Base-by-base conservation (phyloP, 371 early-diverging fungal species). In the Mucor plumbeus region DNA sequence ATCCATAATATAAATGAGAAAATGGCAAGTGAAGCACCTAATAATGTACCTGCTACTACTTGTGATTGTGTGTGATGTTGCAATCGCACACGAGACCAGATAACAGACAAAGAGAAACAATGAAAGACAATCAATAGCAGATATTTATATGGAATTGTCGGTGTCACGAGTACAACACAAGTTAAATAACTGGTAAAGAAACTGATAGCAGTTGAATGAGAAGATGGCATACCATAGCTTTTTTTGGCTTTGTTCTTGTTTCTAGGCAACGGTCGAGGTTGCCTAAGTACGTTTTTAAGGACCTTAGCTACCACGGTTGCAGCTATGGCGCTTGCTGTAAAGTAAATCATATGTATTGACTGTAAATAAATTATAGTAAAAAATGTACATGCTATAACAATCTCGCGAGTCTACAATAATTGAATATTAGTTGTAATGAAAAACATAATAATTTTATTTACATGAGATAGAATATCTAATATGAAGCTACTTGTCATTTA, bases 191-290 rank as follows among this genome's bases (percentile, higher is more conserved):
- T 72, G 1, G 88, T 84, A 68, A 90, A 92, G 65, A 85, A 93
- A 5, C 86, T 84, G n/a, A 90, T 88, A 40, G 89, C 86, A 63
- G 90, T 90, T 5, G 91, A 83, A 69, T 93, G 93, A 41, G 86
- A 85, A 9, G 88, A 88, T 33, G 93, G 93, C 92, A 92, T 91
- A 4, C 92, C 93, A 70, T 92, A 91, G 13, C 73, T 65, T 43
- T 31, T 57, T 40, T 64, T 71, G 4, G 41, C 44, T 1, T 61
- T 50, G 31, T 64, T 26, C 21, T 53, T 54, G 7, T 41, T 11
- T 7, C 63, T 53, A 14, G 31, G 54, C 7, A 54, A 38, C 15
- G 66, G 63, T 13, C 88, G 74, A 11, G 86, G 85, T 40, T 87
- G 88, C 15, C 80, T 79, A 35, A 85, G 76, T 7, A 74, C 64